Conservation (phyloP, 164 flowering plant species). For the Magnolia kwangsiensis region DNA sequence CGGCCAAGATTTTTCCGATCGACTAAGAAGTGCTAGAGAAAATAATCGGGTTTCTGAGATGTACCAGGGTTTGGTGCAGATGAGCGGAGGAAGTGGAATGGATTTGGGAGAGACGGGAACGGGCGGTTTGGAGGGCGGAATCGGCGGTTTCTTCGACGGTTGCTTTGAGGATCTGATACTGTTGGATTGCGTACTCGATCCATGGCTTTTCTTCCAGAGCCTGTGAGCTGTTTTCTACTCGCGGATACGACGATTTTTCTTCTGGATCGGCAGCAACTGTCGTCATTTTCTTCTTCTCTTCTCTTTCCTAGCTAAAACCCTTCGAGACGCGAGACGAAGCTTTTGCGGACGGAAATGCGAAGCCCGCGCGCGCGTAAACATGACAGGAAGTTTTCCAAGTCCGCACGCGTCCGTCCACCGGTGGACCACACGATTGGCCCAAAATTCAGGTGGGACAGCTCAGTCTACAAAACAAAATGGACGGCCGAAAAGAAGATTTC, state of each 20-base stretch:
- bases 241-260: conserved; percentile 1
- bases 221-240: neutral
- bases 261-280: conserved; percentile 10
- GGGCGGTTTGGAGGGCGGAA: conserved; percentile 35
- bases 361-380: too few species aligned
- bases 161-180: conserved; percentile 45
- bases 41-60: neutral
- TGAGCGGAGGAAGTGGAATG: conserved; percentile 65
- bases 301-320: neutral
- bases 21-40: neutral
- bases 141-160: conserved; percentile 42
- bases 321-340: neutral
- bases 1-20: neutral
- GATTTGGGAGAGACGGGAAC: conserved; percentile 64
- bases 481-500: too few species aligned
- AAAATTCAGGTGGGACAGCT: too few species aligned
- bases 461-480: too few species aligned
- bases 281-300: conserved; percentile 5
- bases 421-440: too few species aligned
- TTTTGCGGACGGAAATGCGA: too few species aligned
- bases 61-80: conserved; percentile 56
- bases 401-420: too few species aligned
- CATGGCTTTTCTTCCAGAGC: conserved; percentile 35
- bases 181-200: conserved; percentile 66
- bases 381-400: too few species aligned